phyloP scores from a whole-genome alignment of 2,329 filamentous ascomycete species.

The Microdochium paspali region DNA sequence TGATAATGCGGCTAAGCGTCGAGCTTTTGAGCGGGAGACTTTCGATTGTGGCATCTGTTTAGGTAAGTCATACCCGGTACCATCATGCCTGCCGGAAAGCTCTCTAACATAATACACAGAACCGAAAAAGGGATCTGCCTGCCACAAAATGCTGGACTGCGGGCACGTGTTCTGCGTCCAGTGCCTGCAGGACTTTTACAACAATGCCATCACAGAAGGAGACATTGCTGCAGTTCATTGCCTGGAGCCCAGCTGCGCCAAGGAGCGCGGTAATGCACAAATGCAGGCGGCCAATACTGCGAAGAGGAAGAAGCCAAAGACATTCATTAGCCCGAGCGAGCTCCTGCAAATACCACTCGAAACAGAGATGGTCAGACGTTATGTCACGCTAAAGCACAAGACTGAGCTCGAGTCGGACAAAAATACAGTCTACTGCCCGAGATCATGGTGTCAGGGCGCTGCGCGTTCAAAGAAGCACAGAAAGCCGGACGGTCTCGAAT shows the following conservation, averaged over 20 bases:
- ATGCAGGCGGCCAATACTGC: constrained; percentile 17
- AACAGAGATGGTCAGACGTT: constrained; percentile 69
- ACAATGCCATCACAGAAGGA: constrained; percentile 76
- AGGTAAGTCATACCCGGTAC: constrained; percentile 26
- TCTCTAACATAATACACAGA: constrained; percentile 36
- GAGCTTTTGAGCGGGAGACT: constrained; percentile 71
- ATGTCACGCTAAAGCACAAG: constrained; percentile 85
- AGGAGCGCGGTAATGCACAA: constrained; percentile 36
- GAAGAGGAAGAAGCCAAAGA: constrained; percentile 51
- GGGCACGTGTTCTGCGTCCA: constrained; percentile 82
- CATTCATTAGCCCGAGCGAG: constrained; percentile 71
- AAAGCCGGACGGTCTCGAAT: constrained; percentile 58
- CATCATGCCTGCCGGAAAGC: neutral
- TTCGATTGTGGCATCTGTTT: constrained; percentile 85
- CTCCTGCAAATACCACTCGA: constrained; percentile 67
- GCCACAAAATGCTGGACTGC: constrained; percentile 75
- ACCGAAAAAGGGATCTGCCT: constrained; percentile 76
- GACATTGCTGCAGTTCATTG: constrained; percentile 74
- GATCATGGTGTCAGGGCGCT: constrained; percentile 85
- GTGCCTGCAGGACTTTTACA: constrained; percentile 89
- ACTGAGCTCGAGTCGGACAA: constrained; percentile 87
- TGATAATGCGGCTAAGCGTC: constrained; percentile 63
- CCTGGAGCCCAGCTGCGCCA: constrained; percentile 68
- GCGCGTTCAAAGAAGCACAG: constrained; percentile 67
- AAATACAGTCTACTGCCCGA: constrained; percentile 84